phyloP scores from a whole-genome alignment of 257 asterid genomes.

The Nemophila menziesii region DNA sequence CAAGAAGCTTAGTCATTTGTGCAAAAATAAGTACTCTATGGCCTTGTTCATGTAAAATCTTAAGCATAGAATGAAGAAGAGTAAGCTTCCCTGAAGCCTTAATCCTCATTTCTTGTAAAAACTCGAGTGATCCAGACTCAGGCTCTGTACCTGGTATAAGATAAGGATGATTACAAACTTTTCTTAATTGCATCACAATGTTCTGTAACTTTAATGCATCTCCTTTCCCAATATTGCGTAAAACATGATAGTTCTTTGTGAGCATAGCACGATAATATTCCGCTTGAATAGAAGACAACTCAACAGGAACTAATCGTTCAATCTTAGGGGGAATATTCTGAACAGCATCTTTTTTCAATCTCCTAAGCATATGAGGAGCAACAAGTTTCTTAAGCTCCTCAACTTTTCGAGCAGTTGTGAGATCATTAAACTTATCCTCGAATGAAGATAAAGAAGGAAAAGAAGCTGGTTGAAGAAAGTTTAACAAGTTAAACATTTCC shows the following conservation, averaged over 20 bases:
- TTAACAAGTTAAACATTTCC: constrained; percentile 92
- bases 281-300: constrained; percentile 89
- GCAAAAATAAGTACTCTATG: constrained; percentile 95
- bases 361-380: constrained; percentile 96
- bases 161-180: constrained; percentile 98
- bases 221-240: constrained; percentile 91
- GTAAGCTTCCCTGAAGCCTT: constrained; percentile 97
- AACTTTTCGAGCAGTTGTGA: constrained; percentile 84
- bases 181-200: constrained; percentile 94
- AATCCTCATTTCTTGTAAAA: constrained; percentile 96
- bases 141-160: constrained; percentile 98
- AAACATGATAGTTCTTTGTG: constrained; percentile 86
- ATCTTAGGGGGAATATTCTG: constrained; percentile 97
- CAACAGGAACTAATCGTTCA: constrained; percentile 95
- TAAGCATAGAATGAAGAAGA: constrained; percentile 91
- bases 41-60: constrained; percentile 60
- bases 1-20: constrained; percentile 96
- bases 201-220: constrained; percentile 93
- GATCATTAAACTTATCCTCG: constrained; percentile 88
- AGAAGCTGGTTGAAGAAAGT: constrained; percentile 79
- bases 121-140: constrained; percentile 69
- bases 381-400: constrained; percentile 97
- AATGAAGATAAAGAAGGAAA: constrained; percentile 87
- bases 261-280: constrained; percentile 99
- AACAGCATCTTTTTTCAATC: constrained; percentile 95